Base-by-base conservation (phyloP, 148 eudicot species). In the Dysphania ambrosioides region DNA sequence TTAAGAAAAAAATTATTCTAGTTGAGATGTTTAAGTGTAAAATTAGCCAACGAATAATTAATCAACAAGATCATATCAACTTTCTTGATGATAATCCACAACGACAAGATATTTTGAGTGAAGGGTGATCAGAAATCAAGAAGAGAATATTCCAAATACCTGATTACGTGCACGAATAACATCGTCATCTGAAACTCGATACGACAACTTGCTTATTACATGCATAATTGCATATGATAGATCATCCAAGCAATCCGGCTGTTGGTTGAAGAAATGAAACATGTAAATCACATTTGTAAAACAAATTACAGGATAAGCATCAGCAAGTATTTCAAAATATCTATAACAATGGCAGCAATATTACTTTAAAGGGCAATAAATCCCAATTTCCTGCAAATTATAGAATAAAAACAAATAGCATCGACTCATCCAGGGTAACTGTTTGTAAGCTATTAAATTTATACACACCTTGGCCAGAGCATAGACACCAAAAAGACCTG, bases 121-220 rank as follows among this genome's bases (percentile, higher is more conserved):
- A 26, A 32, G 63, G 7, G 18, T 31, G 41, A 23, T 0, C 19
- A 63, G 30, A 11, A 8, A 18, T 0, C 21, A 5, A 42, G n/a
- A 21, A 15, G 68, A 35, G n/a, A n/a, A 24, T 53, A 62, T 24
- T 24, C 27, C 10, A 69, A 41, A 19, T 84, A 89, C 93, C 93
- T 89, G 88, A 82, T 89, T 89, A 75, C 87, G 80, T 66, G 93
- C 93, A 75, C 93, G 93, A 44, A 75, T 82, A 64, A 89, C 90
- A 71, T 89, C 93, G 30, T 68, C 84, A 1, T 89, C 90, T 69
- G 86, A 80, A 18, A 87, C 93, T 49, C 82, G 82, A 79, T 89
- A 89, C 32, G 87, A 87, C 70, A 89, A 80, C 79, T 85, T 89
- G 78, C 83, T 75, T 34, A 87, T 58, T 68, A 79, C 84, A 51